These are phyloP conservation scores for Phytophthora ohioensis DNA, from an alignment of 352 stramenopile species.

Conservation along the genomic window DNA sequence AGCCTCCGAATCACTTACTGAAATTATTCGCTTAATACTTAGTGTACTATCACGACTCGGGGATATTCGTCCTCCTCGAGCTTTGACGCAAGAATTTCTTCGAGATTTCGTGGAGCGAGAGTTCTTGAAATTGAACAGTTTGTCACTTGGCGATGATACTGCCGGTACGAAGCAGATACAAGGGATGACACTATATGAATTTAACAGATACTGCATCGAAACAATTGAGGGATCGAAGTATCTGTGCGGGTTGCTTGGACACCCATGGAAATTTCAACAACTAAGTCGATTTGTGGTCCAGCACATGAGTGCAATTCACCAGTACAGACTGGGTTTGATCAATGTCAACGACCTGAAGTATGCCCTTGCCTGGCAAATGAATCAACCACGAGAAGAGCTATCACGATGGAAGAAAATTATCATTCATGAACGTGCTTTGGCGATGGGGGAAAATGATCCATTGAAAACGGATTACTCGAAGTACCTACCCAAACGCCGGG, in stretches of 20 bases:
- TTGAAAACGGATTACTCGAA: constrained; percentile 94
- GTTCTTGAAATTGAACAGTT: constrained; percentile 65
- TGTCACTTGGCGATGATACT: constrained; percentile 16
- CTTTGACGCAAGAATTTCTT: constrained; percentile 52
- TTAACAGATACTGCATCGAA: constrained; percentile 67
- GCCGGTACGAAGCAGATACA: neutral
- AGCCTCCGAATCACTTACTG: constrained; percentile 46
- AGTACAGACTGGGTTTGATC: constrained; percentile 90
- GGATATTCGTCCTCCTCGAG: constrained; percentile 57
- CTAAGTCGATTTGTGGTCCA: constrained; percentile 88
- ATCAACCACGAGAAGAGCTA: constrained; percentile 62
- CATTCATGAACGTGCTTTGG: constrained; percentile 90
- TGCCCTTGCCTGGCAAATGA: constrained; percentile 59
- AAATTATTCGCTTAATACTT: constrained; percentile 70
- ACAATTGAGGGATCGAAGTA: constrained; percentile 73
- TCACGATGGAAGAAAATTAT: constrained; percentile 71
- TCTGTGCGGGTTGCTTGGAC: constrained; percentile 64
- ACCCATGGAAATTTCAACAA: constrained; percentile 80
- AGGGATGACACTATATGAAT: constrained; percentile 86
- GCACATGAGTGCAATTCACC: constrained; percentile 85
- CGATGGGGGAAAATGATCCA: constrained; percentile 92
- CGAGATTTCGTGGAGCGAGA: constrained; percentile 61
- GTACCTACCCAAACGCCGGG: constrained; percentile 80
- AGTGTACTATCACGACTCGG: constrained; percentile 57
- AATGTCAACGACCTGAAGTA: constrained; percentile 93